These are phyloP conservation scores for Lycium ferocissimum DNA, from an alignment of 257 asterid species.

Conservation along the genomic window DNA sequence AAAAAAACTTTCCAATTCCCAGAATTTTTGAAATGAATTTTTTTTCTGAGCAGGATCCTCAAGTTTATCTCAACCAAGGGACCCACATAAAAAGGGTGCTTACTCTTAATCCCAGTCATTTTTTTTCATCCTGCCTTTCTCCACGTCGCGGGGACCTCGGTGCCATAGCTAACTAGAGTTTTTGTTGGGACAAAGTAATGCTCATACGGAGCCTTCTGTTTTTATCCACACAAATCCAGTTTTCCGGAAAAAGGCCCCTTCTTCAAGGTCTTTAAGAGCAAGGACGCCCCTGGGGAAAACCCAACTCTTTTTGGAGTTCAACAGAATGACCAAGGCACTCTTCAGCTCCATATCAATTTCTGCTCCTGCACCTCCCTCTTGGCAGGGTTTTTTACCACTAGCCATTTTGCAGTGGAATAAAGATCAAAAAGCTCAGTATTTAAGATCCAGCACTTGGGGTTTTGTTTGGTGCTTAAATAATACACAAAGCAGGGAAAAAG, in stretches of 20 bases:
- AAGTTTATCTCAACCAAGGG: slow-evolving; percentile 89
- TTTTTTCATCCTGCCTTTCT: slow-evolving; percentile 88
- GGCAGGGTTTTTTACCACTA: slow-evolving; percentile 38
- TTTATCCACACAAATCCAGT: slow-evolving; percentile 96
- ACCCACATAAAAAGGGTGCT: slow-evolving; percentile 90
- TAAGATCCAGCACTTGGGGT: slow-evolving; percentile 27
- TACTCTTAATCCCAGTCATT: slow-evolving; percentile 93
- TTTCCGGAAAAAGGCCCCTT: slow-evolving; percentile 80
- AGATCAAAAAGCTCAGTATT: slow-evolving; percentile 10
- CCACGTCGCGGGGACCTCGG: slow-evolving; percentile 81
- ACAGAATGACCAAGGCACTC: slow-evolving; percentile 67
- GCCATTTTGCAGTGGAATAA: slow-evolving; percentile 46
- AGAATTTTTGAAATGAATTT: slow-evolving; percentile 79
- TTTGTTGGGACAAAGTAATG: slow-evolving; percentile 67
- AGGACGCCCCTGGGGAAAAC: slow-evolving; percentile 88
- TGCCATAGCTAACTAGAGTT: slow-evolving; percentile 70
- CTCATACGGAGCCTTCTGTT: slow-evolving; percentile 78
- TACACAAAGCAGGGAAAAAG: slow-evolving; percentile 26
- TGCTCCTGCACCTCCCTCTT: slow-evolving; percentile 57
- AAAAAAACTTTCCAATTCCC: slow-evolving; percentile 87
- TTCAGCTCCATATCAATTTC: slow-evolving; percentile 69
- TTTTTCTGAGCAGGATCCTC: slow-evolving; percentile 53
- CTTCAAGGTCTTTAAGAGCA: slow-evolving; percentile 85
- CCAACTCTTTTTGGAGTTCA: slow-evolving; percentile 67
- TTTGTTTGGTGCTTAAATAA: slow-evolving; percentile 44